Evolutionary conservation across 2,329 filamentous ascomycete genomes (phyloP).

Genomic region (Stemphylium vesicarium): DNA sequence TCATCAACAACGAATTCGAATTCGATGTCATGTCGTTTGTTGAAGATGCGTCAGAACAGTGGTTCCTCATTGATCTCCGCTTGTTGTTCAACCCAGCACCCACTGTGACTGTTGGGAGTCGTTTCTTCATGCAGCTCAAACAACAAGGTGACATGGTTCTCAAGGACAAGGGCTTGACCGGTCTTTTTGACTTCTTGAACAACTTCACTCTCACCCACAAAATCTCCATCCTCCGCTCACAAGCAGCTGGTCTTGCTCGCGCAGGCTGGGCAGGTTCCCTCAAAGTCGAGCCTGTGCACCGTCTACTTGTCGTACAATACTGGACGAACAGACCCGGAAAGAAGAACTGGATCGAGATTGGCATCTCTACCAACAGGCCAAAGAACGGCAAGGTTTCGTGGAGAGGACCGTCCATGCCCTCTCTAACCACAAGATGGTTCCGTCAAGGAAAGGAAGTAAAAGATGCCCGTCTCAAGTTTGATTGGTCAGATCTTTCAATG

Average conservation of each 20-base stretch:
- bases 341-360: constrained; percentile 92
- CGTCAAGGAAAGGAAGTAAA: constrained; percentile 78
- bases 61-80: constrained; percentile 92
- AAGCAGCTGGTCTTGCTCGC: constrained; percentile 73
- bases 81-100: constrained; percentile 78
- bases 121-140: constrained; percentile 71
- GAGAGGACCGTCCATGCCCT: constrained; percentile 41
- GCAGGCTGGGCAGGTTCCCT: constrained; percentile 80
- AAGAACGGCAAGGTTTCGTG: constrained; percentile 45
- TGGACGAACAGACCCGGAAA: constrained; percentile 74
- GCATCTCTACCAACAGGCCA: constrained; percentile 70
- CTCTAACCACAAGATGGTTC: constrained; percentile 77
- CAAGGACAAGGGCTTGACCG: constrained; percentile 71
- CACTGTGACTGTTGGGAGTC: constrained; percentile 61
- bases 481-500: constrained; percentile 71
- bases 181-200: constrained; percentile 86
- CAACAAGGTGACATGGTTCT: constrained; percentile 74
- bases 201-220: constrained; percentile 90
- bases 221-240: constrained; percentile 78
- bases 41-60: constrained; percentile 81
- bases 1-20: constrained; percentile 83
- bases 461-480: constrained; percentile 70
- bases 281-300: constrained; percentile 78
- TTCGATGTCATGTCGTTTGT: constrained; percentile 90
- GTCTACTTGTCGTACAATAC: constrained; percentile 87